Conservation (phyloP, 1,284 basidiomycete genomes). For the Ganoderma lucidum region DNA sequence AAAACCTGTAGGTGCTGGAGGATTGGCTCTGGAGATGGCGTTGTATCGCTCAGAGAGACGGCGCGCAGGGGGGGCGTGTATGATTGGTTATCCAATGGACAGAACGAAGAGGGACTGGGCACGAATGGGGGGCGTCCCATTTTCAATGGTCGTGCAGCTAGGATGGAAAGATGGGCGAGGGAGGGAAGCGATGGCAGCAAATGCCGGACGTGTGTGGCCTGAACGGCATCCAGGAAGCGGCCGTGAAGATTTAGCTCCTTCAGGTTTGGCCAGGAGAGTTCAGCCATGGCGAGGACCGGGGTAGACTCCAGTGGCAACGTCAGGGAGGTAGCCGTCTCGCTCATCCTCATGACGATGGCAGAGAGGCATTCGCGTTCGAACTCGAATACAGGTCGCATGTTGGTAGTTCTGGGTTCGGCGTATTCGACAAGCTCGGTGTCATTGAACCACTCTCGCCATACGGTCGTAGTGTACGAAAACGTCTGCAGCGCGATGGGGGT, state of each 20-base stretch:
- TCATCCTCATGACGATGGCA: background rate
- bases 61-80: background rate
- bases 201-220: background rate
- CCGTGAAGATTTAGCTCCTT: background rate
- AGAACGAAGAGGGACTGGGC: background rate
- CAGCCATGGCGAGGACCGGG: background rate
- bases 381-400: background rate
- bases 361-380: background rate
- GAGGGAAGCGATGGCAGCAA: background rate
- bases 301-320: background rate
- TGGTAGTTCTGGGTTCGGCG: background rate
- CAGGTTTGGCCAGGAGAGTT: background rate
- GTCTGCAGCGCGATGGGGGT: background rate
- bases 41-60: background rate
- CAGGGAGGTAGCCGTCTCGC: background rate
- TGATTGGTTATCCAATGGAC: background rate
- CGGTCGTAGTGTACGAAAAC: background rate
- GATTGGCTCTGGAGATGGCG: background rate
- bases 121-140: background rate
- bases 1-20: background rate
- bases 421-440: background rate
- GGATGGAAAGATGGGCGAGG: background rate
- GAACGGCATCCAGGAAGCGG: background rate
- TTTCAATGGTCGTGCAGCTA: background rate
- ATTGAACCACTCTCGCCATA: background rate